These are phyloP conservation scores for Taiozyma sp. DNA, from an alignment of 1,139 yeast species.

Conservation along the genomic window DNA sequence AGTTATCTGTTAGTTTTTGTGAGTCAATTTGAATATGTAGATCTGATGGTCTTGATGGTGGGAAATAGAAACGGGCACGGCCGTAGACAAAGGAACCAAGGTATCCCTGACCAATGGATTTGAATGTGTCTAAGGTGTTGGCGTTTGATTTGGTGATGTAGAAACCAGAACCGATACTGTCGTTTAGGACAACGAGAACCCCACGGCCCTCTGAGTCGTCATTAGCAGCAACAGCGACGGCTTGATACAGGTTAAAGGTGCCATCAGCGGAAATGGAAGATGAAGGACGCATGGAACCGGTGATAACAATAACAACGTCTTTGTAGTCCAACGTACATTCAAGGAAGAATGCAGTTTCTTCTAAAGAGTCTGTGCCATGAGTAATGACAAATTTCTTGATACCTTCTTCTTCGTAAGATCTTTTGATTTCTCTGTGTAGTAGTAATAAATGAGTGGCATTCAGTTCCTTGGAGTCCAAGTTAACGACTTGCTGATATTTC, in stretches of 20 bases:
- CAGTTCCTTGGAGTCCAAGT: constrained; percentile 60
- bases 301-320: constrained; percentile 56
- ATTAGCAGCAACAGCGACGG: constrained; percentile 56
- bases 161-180: constrained; percentile 62
- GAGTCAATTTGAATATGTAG: constrained; percentile 34
- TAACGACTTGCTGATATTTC: constrained; percentile 60
- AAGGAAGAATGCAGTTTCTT: constrained; percentile 65
- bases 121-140: constrained; percentile 63
- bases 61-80: constrained; percentile 58
- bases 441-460: constrained; percentile 34
- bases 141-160: constrained; percentile 68
- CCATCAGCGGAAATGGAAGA: constrained; percentile 68
- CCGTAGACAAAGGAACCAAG: constrained; percentile 65
- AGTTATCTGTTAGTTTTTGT: constrained; percentile 14
- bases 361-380: constrained; percentile 70
- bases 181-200: constrained; percentile 58
- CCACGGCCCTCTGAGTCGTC: constrained; percentile 50
- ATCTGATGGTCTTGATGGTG: constrained; percentile 53
- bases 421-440: constrained; percentile 38
- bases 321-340: constrained; percentile 51
- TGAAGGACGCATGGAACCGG: constrained; percentile 72
- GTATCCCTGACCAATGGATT: constrained; percentile 63
- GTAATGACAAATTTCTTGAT: constrained; percentile 54
- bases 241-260: constrained; percentile 67
- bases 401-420: constrained; percentile 35